Percentiles rank a stretch among this genome's conserved stretches.
Conservation (phyloP, 352 stramenopile species). For the Plasmopara halstedii region DNA sequence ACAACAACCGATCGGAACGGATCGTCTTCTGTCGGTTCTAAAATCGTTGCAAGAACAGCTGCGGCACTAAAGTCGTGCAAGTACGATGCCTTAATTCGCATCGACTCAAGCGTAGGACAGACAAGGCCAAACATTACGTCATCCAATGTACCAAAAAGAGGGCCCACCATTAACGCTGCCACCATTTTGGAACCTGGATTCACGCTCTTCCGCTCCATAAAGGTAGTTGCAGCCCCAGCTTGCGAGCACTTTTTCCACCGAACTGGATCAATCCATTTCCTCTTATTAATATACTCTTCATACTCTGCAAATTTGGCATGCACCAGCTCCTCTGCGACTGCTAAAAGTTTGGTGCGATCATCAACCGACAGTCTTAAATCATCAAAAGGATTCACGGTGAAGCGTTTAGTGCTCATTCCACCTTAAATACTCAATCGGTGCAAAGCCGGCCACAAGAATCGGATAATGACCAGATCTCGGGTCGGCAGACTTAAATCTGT, state of each 20-base stretch:
- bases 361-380: slow-evolving; percentile 1
- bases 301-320: slow-evolving; percentile 15
- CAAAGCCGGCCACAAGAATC: too few relatives aligned
- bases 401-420: slow-evolving; percentile 9
- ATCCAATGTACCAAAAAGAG: slow-evolving; percentile 21
- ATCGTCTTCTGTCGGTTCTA: slow-evolving; percentile 31
- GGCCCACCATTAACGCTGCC: slow-evolving; percentile 15
- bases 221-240: slow-evolving; percentile 3
- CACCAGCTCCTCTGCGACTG: slow-evolving; percentile 5
- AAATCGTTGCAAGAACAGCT: slow-evolving; percentile 31
- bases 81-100: slow-evolving; percentile 21
- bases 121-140: slow-evolving; percentile 36
- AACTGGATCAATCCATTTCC: slow-evolving; percentile 7
- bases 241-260: slow-evolving; percentile 13
- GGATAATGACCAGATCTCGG: too few relatives aligned
- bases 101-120: slow-evolving; percentile 18
- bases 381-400: slow-evolving; percentile 13
- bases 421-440: not conserved
- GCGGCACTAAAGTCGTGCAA: slow-evolving; percentile 23
- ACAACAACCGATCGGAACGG: slow-evolving; percentile 30
- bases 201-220: slow-evolving; percentile 10
- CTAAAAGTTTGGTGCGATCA: slow-evolving; percentile 9
- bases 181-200: slow-evolving; percentile 12
- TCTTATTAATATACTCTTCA: slow-evolving; percentile 9
- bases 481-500: too few relatives aligned